Evolutionary conservation across 2,329 filamentous ascomycete genomes (phyloP).

Genomic region (Esteya vermicola): DNA sequence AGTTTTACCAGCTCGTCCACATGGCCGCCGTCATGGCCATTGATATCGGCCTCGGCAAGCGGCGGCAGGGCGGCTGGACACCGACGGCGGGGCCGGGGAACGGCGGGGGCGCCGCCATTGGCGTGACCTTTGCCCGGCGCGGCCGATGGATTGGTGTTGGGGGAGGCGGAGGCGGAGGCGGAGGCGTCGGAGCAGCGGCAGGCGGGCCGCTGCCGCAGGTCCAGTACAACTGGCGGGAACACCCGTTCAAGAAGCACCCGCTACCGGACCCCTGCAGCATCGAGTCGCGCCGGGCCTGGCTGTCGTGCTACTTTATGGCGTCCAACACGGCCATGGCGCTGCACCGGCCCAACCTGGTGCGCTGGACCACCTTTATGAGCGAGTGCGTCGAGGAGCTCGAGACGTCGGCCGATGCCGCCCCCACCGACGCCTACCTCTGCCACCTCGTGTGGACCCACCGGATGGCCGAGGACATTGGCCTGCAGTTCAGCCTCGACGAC

Average conservation of each 20-base stretch:
- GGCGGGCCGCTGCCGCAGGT: neutral
- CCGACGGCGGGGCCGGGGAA: neutral
- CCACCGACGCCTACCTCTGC: conserved; percentile 42
- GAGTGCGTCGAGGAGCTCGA: conserved; percentile 44
- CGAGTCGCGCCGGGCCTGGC: conserved; percentile 42
- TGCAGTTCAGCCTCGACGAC: conserved; percentile 55
- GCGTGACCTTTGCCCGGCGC: too few relatives aligned
- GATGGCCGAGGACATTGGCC: conserved; percentile 53
- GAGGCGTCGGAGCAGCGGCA: neutral
- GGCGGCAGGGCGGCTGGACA: conserved; percentile 15
- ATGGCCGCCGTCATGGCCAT: conserved; percentile 70
- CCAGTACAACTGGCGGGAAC: conserved; percentile 22
- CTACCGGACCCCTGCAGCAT: conserved; percentile 37
- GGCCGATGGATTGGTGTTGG: too few relatives aligned
- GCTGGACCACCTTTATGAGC: conserved; percentile 45
- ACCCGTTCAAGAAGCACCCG: conserved; percentile 25
- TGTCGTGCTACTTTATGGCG: conserved; percentile 44
- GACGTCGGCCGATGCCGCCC: conserved; percentile 37
- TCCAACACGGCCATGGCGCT: conserved; percentile 47
- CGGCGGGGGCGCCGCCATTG: too few relatives aligned
- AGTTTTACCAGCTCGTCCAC: conserved; percentile 80
- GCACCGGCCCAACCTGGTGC: conserved; percentile 44
- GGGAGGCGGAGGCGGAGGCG: neutral
- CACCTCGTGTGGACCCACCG: conserved; percentile 45
- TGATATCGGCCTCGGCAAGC: conserved; percentile 57